phyloP scores from a whole-genome alignment of 148 eudicot species.

The Vaccinium vitisidaea region DNA sequence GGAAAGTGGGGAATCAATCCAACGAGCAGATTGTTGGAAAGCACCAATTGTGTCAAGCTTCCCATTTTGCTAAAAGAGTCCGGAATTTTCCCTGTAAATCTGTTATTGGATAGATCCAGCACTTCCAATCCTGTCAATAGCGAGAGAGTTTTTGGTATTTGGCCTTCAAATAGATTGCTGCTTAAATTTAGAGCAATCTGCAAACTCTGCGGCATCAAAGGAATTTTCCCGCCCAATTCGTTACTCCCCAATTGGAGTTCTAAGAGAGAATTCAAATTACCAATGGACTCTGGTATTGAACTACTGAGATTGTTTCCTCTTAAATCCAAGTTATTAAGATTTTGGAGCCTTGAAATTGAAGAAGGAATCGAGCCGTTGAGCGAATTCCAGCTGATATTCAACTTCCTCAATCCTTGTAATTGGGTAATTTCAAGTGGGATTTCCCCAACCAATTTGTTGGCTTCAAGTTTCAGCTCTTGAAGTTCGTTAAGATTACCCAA shows the following conservation, averaged over 20 bases:
- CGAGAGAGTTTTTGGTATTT: conserved; percentile 40
- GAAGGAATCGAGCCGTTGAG: conserved; percentile 62
- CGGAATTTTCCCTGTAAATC: conserved; percentile 63
- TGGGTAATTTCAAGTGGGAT: conserved; percentile 50
- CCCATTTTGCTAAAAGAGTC: conserved; percentile 16
- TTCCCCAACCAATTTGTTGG: conserved; percentile 45
- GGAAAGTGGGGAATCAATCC: too few relatives aligned
- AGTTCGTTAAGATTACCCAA: conserved; percentile 48
- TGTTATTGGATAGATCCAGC: conserved; percentile 73
- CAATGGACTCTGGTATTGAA: too few relatives aligned
- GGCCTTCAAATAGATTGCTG: neutral
- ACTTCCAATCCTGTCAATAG: conserved; percentile 39
- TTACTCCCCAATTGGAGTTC: too few relatives aligned
- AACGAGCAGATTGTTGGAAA: too few relatives aligned
- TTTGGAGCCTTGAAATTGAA: conserved; percentile 46
- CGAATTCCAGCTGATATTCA: conserved; percentile 24
- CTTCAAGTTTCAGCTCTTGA: conserved; percentile 54
- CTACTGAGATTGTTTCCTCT: too few relatives aligned
- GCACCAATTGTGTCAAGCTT: conserved; percentile 31
- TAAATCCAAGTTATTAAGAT: conserved; percentile 44
- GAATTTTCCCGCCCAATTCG: too few relatives aligned
- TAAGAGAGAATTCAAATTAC: too few relatives aligned
- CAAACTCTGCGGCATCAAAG: too few relatives aligned
- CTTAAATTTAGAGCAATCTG: too few relatives aligned
- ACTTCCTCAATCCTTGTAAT: conserved; percentile 15